phyloP scores from a whole-genome alignment of 805 yeast species.

The Hagleromyces aurorensis region DNA sequence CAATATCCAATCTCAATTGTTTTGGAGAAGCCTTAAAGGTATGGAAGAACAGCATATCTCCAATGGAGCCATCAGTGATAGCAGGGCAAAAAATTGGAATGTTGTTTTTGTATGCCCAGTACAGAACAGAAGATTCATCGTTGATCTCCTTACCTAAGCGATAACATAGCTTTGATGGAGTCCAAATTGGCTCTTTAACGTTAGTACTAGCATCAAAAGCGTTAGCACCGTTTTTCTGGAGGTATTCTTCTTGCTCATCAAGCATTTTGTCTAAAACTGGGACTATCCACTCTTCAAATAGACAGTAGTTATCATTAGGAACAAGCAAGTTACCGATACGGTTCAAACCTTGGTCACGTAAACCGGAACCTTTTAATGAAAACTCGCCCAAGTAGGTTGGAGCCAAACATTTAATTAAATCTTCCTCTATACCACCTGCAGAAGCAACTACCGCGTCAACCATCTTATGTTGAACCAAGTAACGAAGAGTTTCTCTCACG shows the following conservation, averaged over 20 bases:
- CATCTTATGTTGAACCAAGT: conserved; percentile 85
- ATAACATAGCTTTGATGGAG: conserved; percentile 89
- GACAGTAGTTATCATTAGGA: conserved; percentile 96
- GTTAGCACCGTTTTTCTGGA: conserved; percentile 44
- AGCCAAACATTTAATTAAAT: conserved; percentile 89
- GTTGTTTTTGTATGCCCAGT: conserved; percentile 96
- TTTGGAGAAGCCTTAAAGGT: conserved; percentile 91
- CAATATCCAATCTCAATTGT: conserved; percentile 85
- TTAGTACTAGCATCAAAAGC: conserved; percentile 45
- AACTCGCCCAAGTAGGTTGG: conserved; percentile 95
- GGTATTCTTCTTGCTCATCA: conserved; percentile 76
- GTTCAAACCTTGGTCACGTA: conserved; percentile 94
- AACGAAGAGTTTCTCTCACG: conserved; percentile 81
- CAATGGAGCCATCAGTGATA: conserved; percentile 94
- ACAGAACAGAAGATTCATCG: conserved; percentile 86
- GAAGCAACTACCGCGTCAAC: conserved; percentile 94
- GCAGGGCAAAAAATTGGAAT: conserved; percentile 98
- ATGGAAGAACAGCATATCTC: conserved; percentile 98
- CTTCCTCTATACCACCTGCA: conserved; percentile 99
- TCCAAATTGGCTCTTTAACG: conserved; percentile 59
- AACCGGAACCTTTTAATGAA: conserved; percentile 64
- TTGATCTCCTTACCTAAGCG: conserved; percentile 92
- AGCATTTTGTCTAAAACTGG: conserved; percentile 84
- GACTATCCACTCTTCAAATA: conserved; percentile 97
- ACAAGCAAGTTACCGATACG: conserved; percentile 95